A percentile compares a stretch with the other conserved stretches of the same genome.
These are phyloP conservation scores for Aspergillus sp. DNA, from an alignment of 2,329 filamentous ascomycete species.

Conservation along the genomic window DNA sequence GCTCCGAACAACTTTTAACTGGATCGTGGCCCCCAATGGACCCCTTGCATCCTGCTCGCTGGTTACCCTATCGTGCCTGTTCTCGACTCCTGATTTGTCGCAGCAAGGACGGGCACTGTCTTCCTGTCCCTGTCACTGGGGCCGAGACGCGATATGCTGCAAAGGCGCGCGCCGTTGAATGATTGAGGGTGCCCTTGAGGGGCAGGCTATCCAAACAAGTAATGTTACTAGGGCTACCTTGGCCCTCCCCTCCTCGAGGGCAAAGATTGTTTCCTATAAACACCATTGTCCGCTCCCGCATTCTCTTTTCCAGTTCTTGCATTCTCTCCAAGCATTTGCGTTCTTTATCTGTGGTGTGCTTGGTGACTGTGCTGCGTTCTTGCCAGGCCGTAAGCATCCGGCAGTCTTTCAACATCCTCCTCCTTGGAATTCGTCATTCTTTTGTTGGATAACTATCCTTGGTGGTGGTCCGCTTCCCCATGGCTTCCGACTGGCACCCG, in stretches of 20 bases:
- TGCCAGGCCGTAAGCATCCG: constrained; percentile 33
- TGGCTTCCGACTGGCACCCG: constrained; percentile 37
- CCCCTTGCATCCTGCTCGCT: constrained; percentile 30
- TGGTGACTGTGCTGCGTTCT: constrained; percentile 28
- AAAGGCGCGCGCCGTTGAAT: constrained; percentile 21
- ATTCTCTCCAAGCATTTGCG: constrained; percentile 36
- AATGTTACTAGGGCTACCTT: constrained; percentile 28
- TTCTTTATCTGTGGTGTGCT: constrained; percentile 27
- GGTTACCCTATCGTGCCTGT: constrained; percentile 25
- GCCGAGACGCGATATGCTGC: constrained; percentile 26
- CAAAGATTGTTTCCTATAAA: constrained; percentile 34
- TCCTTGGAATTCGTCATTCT: constrained; percentile 38
- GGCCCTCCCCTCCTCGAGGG: constrained; percentile 21
- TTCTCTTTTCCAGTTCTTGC: constrained; percentile 39
- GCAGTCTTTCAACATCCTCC: constrained; percentile 22
- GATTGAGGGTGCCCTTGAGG: constrained; percentile 32
- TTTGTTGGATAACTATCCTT: constrained; percentile 26
- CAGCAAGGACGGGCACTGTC: constrained; percentile 26
- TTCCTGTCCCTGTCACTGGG: constrained; percentile 23
- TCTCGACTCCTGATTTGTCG: constrained; percentile 33
- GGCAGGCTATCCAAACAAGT: constrained; percentile 26
- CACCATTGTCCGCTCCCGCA: constrained; percentile 37
- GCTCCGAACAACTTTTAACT: constrained; percentile 31
- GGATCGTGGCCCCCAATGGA: constrained; percentile 26
- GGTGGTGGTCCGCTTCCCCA: constrained; percentile 24